Evolutionary conservation across 768 basidiomycete genomes (phyloP).

Genomic region (Neoboletus brunneissimus): DNA sequence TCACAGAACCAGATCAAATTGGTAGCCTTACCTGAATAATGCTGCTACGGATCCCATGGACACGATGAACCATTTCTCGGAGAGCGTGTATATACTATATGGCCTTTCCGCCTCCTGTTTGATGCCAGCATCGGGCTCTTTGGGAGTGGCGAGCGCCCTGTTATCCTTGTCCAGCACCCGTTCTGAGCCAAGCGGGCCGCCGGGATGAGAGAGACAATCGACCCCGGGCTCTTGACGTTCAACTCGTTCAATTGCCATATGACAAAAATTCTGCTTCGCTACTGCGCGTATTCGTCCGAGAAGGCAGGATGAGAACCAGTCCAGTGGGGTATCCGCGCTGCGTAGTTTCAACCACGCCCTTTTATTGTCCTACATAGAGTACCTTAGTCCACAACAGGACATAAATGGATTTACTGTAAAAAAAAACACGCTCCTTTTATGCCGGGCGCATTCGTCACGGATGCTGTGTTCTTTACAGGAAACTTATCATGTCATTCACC

Average conservation of each 20-base stretch:
- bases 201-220: neutral
- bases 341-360: neutral
- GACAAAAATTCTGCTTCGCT: neutral
- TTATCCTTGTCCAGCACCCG: neutral
- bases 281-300: neutral
- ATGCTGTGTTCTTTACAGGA: neutral
- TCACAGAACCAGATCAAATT: neutral
- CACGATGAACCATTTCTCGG: constrained; percentile 72
- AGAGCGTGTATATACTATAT: constrained; percentile 49
- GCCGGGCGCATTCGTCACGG: neutral
- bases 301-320: neutral
- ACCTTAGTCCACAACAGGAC: too few relatives aligned
- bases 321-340: too few relatives aligned
- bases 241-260: neutral
- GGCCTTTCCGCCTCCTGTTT: constrained; percentile 12
- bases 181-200: neutral
- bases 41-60: constrained; percentile 57
- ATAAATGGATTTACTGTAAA: too few relatives aligned
- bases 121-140: neutral
- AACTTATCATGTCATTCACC: constrained; percentile 1
- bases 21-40: constrained; percentile 51
- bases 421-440: too few relatives aligned
- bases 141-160: neutral
- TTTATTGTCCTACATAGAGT: too few relatives aligned
- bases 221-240: constrained; percentile 1